phyloP scores from a whole-genome alignment of 225 moss, liverwort and hornwort species.

The Asterella californica region DNA sequence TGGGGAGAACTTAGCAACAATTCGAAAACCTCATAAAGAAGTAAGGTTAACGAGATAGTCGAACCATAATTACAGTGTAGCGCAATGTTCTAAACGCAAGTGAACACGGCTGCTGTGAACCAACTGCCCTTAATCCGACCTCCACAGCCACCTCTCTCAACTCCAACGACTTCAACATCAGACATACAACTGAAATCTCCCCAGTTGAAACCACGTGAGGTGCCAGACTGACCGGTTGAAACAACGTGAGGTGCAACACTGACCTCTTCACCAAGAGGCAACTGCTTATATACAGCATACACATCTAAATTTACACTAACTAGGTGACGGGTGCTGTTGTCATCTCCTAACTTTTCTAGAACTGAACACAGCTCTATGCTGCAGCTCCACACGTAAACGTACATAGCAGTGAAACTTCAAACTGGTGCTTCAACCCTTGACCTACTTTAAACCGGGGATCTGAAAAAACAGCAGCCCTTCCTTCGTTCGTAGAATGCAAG shows the following conservation, averaged over 20 bases:
- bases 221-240: no score
- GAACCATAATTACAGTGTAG: no score
- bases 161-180: no score
- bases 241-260: no score
- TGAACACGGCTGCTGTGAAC: neutral
- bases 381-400: neutral
- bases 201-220: neutral
- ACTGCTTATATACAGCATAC: slow-evolving; percentile 9
- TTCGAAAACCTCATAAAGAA: no score
- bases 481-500: neutral
- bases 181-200: neutral
- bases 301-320: slow-evolving; percentile 18
- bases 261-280: neutral
- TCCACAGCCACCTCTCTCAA: neutral
- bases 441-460: neutral
- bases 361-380: neutral
- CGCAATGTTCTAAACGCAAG: neutral
- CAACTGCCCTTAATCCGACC: neutral
- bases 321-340: neutral
- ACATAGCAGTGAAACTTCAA: neutral
- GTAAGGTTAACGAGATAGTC: no score
- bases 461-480: neutral
- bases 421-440: neutral
- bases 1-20: no score
- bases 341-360: neutral